Evolutionary conservation across 2,329 filamentous ascomycete genomes (phyloP).

Genomic region (Pseudogymnoascus sp.): DNA sequence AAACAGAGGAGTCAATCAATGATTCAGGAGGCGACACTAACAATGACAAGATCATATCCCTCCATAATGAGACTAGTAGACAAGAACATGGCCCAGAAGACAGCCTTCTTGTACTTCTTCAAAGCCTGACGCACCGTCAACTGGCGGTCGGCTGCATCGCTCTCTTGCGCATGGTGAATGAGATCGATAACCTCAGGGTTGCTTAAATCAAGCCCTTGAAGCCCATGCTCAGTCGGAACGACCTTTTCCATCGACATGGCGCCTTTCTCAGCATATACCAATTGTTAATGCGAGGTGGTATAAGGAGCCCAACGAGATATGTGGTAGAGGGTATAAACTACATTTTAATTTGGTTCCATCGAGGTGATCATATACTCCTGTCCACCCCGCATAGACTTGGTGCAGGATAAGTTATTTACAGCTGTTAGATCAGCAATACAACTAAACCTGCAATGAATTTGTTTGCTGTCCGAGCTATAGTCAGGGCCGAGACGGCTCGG

Average conservation of each 20-base stretch:
- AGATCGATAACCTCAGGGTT: conserved; percentile 13
- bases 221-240: conserved; percentile 16
- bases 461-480: neutral
- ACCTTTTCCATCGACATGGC: conserved; percentile 11
- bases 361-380: conserved; percentile 14
- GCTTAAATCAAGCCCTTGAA: conserved; percentile 13
- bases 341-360: conserved; percentile 10
- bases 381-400: neutral
- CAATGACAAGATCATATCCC: conserved; percentile 13
- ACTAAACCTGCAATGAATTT: neutral
- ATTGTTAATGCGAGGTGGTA: neutral
- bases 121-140: conserved; percentile 14
- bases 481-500: neutral
- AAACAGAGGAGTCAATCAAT: neutral
- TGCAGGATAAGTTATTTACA: neutral
- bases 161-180: conserved; percentile 15
- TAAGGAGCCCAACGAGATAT: neutral
- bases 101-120: conserved; percentile 15
- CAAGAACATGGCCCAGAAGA: conserved; percentile 15
- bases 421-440: neutral
- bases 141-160: conserved; percentile 13
- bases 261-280: neutral
- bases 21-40: neutral
- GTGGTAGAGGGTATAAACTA: neutral
- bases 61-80: conserved; percentile 14